A percentile compares a stretch with the other conserved stretches of the same genome.
phyloP scores from a whole-genome alignment of 176 grass and related monocot genomes.

The Triticum turgidum region DNA sequence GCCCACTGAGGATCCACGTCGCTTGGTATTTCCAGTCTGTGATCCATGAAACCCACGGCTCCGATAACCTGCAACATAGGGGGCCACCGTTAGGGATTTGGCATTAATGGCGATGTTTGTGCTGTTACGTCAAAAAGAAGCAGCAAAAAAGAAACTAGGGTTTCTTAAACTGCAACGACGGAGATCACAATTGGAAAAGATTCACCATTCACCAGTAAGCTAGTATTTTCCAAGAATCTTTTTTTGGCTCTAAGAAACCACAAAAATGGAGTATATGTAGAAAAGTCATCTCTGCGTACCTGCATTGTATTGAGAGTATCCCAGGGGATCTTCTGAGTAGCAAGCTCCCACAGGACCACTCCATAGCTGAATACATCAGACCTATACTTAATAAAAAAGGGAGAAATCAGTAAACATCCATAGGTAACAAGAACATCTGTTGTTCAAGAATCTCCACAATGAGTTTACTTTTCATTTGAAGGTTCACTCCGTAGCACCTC shows the following conservation, averaged over 20 bases:
- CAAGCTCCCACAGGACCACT: constrained; percentile 89
- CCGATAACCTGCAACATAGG: constrained; percentile 47
- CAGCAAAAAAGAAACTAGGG: background rate
- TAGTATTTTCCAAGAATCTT: background rate
- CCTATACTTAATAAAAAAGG: constrained; percentile 47
- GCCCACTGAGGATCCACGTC: constrained; percentile 70
- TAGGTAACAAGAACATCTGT: background rate
- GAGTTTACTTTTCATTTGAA: constrained; percentile 75
- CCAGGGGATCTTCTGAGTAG: constrained; percentile 89
- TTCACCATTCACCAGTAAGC: background rate
- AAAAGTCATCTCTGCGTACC: background rate
- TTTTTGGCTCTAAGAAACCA: too few relatives aligned
- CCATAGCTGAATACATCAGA: constrained; percentile 93
- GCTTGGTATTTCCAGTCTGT: constrained; percentile 69
- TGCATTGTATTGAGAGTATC: constrained; percentile 87
- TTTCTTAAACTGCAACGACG: background rate
- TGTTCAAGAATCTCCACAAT: background rate
- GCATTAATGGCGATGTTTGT: background rate
- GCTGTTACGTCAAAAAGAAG: background rate
- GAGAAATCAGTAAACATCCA: background rate
- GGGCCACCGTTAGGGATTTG: too few relatives aligned
- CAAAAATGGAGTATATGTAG: too few relatives aligned
- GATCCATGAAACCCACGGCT: constrained; percentile 47
- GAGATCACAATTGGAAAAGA: background rate
- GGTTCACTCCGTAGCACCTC: constrained; percentile 87